Evolutionary conservation across 208 protist species (phyloP).

Genomic region (Leishmania turanica): DNA sequence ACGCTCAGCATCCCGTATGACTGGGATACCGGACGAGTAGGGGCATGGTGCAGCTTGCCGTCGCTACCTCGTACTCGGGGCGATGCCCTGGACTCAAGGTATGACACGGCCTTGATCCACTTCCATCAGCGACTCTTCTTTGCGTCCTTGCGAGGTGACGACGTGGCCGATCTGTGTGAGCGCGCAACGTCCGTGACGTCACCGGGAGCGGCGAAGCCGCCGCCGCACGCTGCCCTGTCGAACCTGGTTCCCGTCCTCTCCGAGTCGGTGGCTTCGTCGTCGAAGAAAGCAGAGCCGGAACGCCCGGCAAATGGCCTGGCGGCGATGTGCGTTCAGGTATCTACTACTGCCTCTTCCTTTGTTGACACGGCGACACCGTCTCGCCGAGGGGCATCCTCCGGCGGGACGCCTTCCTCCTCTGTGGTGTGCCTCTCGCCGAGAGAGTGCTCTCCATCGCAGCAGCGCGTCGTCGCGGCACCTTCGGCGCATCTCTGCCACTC

Average conservation of each 20-base stretch:
- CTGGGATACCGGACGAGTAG: constrained; percentile 19
- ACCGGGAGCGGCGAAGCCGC: no score
- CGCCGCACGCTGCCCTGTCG: background rate
- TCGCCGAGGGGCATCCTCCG: background rate
- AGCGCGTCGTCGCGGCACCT: background rate
- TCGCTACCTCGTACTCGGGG: background rate
- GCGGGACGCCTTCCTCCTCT: background rate
- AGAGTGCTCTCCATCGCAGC: background rate
- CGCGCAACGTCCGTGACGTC: background rate
- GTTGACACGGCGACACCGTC: background rate
- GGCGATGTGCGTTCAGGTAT: background rate
- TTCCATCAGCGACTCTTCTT: constrained; percentile 14
- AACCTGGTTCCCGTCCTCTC: background rate
- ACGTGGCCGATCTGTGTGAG: background rate
- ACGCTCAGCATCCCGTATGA: constrained; percentile 9
- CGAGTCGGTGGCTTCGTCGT: background rate
- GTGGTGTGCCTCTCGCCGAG: constrained; percentile 1
- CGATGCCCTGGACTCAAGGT: background rate
- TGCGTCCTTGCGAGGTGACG: background rate
- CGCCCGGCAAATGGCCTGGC: background rate
- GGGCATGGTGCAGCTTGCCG: constrained; percentile 10
- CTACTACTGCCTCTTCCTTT: background rate
- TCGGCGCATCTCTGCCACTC: background rate
- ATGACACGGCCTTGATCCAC: background rate
- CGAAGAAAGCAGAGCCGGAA: background rate